Evolutionary conservation across 306 rosid genomes (phyloP), one percentile per base, ranked within the genome.

Genomic region (Trifolium subterraneum): DNA sequence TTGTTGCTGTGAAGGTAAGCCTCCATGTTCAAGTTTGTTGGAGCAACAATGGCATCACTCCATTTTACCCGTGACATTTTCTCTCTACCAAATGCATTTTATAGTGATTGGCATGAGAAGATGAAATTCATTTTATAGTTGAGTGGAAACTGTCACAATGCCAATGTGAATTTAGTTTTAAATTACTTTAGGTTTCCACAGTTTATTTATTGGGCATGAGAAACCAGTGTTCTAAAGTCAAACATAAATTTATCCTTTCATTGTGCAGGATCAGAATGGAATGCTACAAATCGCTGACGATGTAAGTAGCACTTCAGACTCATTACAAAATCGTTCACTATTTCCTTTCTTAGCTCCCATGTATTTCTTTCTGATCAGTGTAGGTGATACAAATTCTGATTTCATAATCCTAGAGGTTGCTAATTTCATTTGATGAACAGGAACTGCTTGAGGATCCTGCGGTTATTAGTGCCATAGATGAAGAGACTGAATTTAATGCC

Each of bases 401-500:
- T 52, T 74, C 25, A 16, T 16, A 29, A 68, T 20, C 31, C 12
- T 23, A 33, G 74, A 66, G 52, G 72, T 67, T 14, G 66, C 80
- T 83, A 63, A 70, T 55, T 56, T 71, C 64, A 59, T 33, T 79
- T 12, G 76, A 79, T 80, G 79, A 84, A 83, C 87, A 91, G 98
- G 98, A 93, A 51, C 76, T 85, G 71, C 87, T 93, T 61, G 96
- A 89, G 79, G 98, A 93, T 75, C 88, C 92, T n/a, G 87, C 93
- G 27, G 72, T 91, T 72, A 83, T 76, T 23, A 85, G 97, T 6
- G 93, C 90, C 62, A 84, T 88, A 72, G 98, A 93, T 64, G 97
- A 93, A 84, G 98, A 93, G 82, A 93, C 98, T 12, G 96, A 93
- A 86, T 93, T 93, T 72, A 93, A 93, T 51, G 97, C 98, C 55